Conservation (phyloP, 768 basidiomycete species). For the Russula compacta region DNA sequence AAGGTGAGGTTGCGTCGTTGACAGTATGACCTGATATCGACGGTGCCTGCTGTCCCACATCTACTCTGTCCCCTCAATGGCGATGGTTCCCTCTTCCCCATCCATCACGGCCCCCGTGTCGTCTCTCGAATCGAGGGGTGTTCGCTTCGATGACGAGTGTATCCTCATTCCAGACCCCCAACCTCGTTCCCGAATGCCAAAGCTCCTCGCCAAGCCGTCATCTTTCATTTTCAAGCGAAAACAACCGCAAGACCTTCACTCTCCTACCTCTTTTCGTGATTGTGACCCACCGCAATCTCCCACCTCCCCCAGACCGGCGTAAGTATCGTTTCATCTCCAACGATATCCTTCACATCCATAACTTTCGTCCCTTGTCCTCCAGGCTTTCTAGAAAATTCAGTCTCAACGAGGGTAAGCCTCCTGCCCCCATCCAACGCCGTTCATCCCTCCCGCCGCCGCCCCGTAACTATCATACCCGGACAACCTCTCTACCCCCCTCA, state of each 20-base stretch:
- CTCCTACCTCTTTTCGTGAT: conserved; percentile 33
- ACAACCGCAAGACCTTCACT: conserved; percentile 13
- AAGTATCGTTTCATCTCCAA: neutral
- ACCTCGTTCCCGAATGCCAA: conserved; percentile 35
- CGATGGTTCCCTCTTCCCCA: neutral
- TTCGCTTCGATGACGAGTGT: conserved; percentile 67
- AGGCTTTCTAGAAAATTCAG: conserved; percentile 14
- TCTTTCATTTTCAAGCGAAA: conserved; percentile 55
- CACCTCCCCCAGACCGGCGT: conserved; percentile 1
- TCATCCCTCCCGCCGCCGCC: conserved; percentile 11
- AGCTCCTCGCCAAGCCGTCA: conserved; percentile 55
- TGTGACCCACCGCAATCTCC: conserved; percentile 38
- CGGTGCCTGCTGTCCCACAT: neutral
- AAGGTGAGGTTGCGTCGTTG: neutral
- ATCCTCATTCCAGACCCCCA: conserved; percentile 59
- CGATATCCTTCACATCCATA: neutral
- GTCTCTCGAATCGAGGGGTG: conserved; percentile 26
- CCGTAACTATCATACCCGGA: conserved; percentile 4
- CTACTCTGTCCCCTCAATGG: too few species aligned
- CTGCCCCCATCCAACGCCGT: conserved; percentile 46
- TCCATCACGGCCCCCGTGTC: neutral
- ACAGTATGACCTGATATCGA: too few species aligned
- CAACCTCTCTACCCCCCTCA: conserved; percentile 21
- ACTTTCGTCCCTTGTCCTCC: neutral
- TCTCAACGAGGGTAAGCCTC: neutral